Conservation (phyloP, 2,329 filamentous ascomycete species). For the Furcasterigmium sp. region DNA sequence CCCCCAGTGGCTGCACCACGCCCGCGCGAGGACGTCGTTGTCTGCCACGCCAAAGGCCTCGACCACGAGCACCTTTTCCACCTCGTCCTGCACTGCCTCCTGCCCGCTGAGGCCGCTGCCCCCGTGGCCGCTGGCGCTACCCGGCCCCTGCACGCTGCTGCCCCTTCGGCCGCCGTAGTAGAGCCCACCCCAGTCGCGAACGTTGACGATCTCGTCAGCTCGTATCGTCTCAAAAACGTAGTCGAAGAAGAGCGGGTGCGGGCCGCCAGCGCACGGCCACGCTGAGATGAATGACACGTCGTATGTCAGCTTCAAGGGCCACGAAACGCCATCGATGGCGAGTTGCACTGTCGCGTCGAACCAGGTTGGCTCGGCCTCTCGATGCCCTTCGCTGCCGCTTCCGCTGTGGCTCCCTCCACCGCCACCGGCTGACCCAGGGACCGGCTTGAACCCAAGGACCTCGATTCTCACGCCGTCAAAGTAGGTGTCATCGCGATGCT, state of each 20-base stretch:
- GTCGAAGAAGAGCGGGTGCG: conserved; percentile 68
- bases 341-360: conserved; percentile 60
- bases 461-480: conserved; percentile 64
- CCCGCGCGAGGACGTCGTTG: conserved; percentile 70
- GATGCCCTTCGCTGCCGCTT: conserved; percentile 6
- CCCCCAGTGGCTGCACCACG: conserved; percentile 75
- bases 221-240: conserved; percentile 56
- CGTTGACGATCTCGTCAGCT: conserved; percentile 60
- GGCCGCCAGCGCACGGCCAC: conserved; percentile 58
- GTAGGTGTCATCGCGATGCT: conserved; percentile 47
- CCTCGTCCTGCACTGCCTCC: conserved; percentile 33
- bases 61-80: conserved; percentile 64
- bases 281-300: conserved; percentile 63
- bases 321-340: conserved; percentile 57
- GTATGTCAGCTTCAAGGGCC: conserved; percentile 57
- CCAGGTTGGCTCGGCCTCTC: conserved; percentile 31
- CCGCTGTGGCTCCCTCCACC: neutral
- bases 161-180: conserved; percentile 18
- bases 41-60: conserved; percentile 69
- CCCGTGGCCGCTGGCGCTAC: neutral
- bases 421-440: conserved; percentile 17
- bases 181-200: conserved; percentile 59
- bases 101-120: conserved; percentile 1
- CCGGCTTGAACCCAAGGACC: conserved; percentile 53
- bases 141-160: conserved; percentile 3